A percentile compares a stretch with the other conserved stretches of the same genome.
These are phyloP conservation scores for Pisolithus thermaeus DNA, from an alignment of 1,284 basidiomycete genomes.

Conservation along the genomic window DNA sequence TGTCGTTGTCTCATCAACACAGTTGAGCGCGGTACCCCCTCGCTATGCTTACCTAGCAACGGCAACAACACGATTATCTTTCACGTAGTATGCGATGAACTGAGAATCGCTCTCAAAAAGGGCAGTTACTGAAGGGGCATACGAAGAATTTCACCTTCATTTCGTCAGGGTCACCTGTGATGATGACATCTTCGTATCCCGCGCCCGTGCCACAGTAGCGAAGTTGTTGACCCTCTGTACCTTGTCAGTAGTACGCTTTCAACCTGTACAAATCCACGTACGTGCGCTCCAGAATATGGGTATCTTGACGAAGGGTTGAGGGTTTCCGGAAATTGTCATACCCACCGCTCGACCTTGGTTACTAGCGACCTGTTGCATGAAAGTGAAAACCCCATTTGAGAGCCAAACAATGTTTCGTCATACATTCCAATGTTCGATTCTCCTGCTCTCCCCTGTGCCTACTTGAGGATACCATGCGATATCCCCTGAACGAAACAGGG, in stretches of 20 bases:
- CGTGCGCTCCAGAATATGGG: constrained; percentile 89
- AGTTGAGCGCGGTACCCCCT: neutral
- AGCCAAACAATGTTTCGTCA: neutral
- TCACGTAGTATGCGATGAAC: constrained; percentile 86
- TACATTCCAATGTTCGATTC: constrained; percentile 93
- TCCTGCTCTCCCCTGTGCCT: constrained; percentile 42
- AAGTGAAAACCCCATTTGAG: constrained; percentile 12
- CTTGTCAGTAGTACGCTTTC: neutral
- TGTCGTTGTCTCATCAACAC: neutral
- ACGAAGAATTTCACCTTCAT: constrained; percentile 55
- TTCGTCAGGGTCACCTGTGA: constrained; percentile 74
- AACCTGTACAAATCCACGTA: constrained; percentile 34
- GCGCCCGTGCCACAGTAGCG: constrained; percentile 76
- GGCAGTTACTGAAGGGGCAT: neutral
- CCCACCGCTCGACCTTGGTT: constrained; percentile 86
- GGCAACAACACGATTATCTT: constrained; percentile 72
- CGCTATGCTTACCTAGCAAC: constrained; percentile 57
- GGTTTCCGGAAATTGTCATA: constrained; percentile 61
- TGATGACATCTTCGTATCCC: constrained; percentile 67
- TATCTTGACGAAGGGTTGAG: constrained; percentile 70
- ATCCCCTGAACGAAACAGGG: constrained; percentile 49
- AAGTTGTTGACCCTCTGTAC: constrained; percentile 64
- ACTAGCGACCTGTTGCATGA: constrained; percentile 56
- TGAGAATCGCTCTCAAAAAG: constrained; percentile 22
- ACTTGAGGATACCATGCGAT: constrained; percentile 80